Evolutionary conservation across 2,329 filamentous ascomycete species (phyloP).

Genomic region (Grosmannia clavigera): DNA sequence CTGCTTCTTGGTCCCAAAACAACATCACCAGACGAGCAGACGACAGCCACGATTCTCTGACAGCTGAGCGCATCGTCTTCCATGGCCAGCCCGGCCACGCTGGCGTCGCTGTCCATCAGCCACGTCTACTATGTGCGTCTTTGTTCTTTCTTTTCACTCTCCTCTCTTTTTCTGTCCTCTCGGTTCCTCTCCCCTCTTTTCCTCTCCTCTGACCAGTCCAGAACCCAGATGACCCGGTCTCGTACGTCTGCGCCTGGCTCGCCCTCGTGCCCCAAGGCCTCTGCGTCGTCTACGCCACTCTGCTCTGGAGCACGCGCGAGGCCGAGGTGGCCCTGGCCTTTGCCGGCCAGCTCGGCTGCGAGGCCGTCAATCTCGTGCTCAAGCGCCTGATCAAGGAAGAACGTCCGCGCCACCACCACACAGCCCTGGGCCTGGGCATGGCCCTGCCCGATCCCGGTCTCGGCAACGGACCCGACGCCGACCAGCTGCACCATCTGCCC

Average conservation of each 20-base stretch:
- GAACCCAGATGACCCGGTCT: slow-evolving; percentile 77
- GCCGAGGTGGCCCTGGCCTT: slow-evolving; percentile 84
- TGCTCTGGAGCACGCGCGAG: slow-evolving; percentile 86
- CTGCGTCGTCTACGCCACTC: slow-evolving; percentile 76
- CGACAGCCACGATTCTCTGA: neutral
- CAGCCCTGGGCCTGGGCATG: slow-evolving; percentile 34
- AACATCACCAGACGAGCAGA: neutral
- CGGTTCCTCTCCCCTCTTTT: neutral
- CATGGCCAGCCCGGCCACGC: slow-evolving; percentile 34
- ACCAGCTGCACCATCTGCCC: slow-evolving; percentile 1
- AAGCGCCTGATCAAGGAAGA: slow-evolving; percentile 91
- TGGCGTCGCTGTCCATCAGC: slow-evolving; percentile 85
- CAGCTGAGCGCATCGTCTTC: neutral
- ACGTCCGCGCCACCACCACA: slow-evolving; percentile 66
- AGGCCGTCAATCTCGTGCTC: slow-evolving; percentile 76
- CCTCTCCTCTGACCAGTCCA: slow-evolving; percentile 21
- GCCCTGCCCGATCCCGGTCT: neutral
- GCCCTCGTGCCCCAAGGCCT: slow-evolving; percentile 87
- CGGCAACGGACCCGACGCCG: neutral
- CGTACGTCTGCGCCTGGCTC: slow-evolving; percentile 83
- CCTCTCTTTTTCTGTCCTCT: neutral
- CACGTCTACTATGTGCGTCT: slow-evolving; percentile 82
- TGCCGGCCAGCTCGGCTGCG: slow-evolving; percentile 79
- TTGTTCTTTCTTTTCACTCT: neutral
- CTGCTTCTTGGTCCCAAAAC: neutral